These are phyloP conservation scores for Homolaphlyctis polyrhiza DNA, from an alignment of 371 early-diverging fungal genomes.

Conservation along the genomic window DNA sequence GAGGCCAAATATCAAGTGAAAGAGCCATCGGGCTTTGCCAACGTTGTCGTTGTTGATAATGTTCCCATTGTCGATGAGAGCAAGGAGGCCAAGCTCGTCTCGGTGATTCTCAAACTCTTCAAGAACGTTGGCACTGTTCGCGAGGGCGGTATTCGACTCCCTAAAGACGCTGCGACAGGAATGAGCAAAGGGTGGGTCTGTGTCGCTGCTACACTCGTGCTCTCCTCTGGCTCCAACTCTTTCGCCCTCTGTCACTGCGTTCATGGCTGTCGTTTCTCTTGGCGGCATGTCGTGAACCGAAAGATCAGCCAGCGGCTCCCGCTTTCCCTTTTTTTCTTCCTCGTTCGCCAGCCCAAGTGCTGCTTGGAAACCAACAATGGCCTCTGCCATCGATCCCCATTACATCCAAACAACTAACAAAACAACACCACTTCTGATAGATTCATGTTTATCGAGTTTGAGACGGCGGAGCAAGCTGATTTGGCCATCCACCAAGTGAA, in stretches of 20 bases:
- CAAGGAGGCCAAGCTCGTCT: constrained; percentile 80
- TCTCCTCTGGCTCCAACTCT: too few species aligned
- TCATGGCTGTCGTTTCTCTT: too few species aligned
- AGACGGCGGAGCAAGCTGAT: constrained; percentile 77
- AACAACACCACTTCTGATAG: constrained; percentile 42
- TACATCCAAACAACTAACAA: too few species aligned
- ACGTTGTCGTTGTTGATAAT: constrained; percentile 87
- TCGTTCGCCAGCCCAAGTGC: too few species aligned
- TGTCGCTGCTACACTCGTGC: not conserved
- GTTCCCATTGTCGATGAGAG: constrained; percentile 82
- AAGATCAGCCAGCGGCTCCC: too few species aligned
- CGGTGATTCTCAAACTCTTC: constrained; percentile 76
- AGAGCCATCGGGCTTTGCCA: constrained; percentile 60
- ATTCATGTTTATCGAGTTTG: constrained; percentile 90
- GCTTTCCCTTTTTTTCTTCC: too few species aligned
- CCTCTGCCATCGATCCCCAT: too few species aligned
- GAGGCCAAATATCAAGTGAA: constrained; percentile 68
- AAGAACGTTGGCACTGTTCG: constrained; percentile 62
- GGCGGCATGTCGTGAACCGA: not conserved
- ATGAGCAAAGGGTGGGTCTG: constrained; percentile 75
- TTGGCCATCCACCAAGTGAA: constrained; percentile 73
- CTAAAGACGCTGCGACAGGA: constrained; percentile 66
- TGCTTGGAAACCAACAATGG: too few species aligned
- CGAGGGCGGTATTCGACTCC: constrained; percentile 83
- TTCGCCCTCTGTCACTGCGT: too few species aligned